A percentile compares a stretch with the other conserved stretches of the same genome.
Conservation (phyloP, 2,329 filamentous ascomycete species). For the Penicillium psychrosexuale region DNA sequence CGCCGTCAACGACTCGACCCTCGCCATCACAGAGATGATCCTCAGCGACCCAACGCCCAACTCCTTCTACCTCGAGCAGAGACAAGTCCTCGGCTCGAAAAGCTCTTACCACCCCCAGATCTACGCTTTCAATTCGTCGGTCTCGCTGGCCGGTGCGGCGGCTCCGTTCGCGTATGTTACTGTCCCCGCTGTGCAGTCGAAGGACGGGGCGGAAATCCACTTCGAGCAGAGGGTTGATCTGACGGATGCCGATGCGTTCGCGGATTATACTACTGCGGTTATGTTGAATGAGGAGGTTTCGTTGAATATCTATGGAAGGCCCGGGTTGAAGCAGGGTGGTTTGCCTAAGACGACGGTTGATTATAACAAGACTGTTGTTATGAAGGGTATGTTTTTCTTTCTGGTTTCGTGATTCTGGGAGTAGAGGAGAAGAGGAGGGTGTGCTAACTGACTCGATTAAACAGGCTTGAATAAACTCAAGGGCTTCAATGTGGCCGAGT, state of each 20-base stretch:
- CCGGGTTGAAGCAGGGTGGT: constrained; percentile 50
- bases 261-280: constrained; percentile 49
- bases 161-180: constrained; percentile 46
- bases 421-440: rapidly evolving
- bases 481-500: constrained; percentile 50
- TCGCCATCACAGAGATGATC: constrained; percentile 51
- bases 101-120: constrained; percentile 55
- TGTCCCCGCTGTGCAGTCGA: constrained; percentile 46
- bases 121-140: constrained; percentile 52
- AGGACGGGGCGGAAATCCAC: constrained; percentile 42
- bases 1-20: constrained; percentile 51
- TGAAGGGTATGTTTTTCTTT: constrained; percentile 49
- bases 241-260: constrained; percentile 46
- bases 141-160: constrained; percentile 46
- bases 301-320: constrained; percentile 52
- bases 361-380: constrained; percentile 56
- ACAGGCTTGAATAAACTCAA: constrained; percentile 58
- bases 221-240: constrained; percentile 48
- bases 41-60: constrained; percentile 52
- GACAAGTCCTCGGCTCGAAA: constrained; percentile 46
- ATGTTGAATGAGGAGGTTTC: constrained; percentile 50
- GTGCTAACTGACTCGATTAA: not conserved
- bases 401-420: not conserved
- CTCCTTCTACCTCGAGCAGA: constrained; percentile 49
- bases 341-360: constrained; percentile 52